Conservation (phyloP, 2,329 filamentous ascomycete genomes). For the Calycina herbarum region DNA sequence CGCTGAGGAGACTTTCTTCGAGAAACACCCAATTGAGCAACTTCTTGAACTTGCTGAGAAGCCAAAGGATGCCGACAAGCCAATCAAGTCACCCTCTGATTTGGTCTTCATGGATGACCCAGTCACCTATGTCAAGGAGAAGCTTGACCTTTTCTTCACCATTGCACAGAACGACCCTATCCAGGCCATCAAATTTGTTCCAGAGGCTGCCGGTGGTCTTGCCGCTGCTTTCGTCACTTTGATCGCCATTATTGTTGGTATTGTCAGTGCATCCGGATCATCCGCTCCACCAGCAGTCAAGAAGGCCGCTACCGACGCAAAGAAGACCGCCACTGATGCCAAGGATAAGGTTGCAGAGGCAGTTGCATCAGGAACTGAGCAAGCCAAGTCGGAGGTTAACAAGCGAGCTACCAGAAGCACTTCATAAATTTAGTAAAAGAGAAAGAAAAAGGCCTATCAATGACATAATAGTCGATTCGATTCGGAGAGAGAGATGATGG, state of each 20-base stretch:
- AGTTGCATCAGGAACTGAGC: slow-evolving; percentile 62
- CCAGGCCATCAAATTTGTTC: slow-evolving; percentile 82
- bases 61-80: slow-evolving; percentile 67
- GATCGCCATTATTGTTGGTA: slow-evolving; percentile 67
- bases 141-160: slow-evolving; percentile 85
- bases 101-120: slow-evolving; percentile 91
- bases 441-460: slow-evolving; percentile 4
- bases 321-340: slow-evolving; percentile 73
- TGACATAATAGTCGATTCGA: slow-evolving; percentile 6
- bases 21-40: slow-evolving; percentile 84
- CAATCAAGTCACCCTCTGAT: slow-evolving; percentile 70
- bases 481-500: slow-evolving; percentile 13
- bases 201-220: slow-evolving; percentile 83
- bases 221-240: slow-evolving; percentile 69
- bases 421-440: slow-evolving; percentile 24
- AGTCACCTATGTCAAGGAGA: slow-evolving; percentile 83
- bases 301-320: slow-evolving; percentile 63
- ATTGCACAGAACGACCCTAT: slow-evolving; percentile 79
- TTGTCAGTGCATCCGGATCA: slow-evolving; percentile 63
- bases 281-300: slow-evolving; percentile 71
- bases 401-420: slow-evolving; percentile 37
- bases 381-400: slow-evolving; percentile 60
- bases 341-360: slow-evolving; percentile 71
- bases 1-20: slow-evolving; percentile 82
- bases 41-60: slow-evolving; percentile 74